These are phyloP conservation scores for Geotrichum europaeum DNA, from an alignment of 1,139 yeast species.

Conservation along the genomic window DNA sequence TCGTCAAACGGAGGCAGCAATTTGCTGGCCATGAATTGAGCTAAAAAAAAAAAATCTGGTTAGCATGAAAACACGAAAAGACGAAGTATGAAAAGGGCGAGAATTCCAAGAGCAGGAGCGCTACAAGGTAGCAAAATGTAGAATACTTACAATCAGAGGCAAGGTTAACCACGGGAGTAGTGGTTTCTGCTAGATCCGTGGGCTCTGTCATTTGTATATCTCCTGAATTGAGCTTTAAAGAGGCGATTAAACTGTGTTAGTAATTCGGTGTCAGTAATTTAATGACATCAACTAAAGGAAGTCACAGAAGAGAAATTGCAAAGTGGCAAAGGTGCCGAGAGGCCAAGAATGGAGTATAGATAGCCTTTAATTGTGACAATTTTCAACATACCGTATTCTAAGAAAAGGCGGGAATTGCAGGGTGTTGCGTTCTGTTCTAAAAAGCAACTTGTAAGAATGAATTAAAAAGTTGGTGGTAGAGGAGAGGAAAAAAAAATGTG, in stretches of 20 bases:
- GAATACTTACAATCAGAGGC: constrained; percentile 3
- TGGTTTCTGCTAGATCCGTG: not conserved
- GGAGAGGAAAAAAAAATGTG: not conserved
- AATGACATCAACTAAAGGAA: not conserved
- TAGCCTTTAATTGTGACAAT: not conserved
- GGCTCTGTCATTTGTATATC: constrained; percentile 5
- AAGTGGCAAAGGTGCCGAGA: not conserved
- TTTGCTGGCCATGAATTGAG: constrained; percentile 28
- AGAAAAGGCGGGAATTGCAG: not conserved
- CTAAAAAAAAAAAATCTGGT: constrained; percentile 11
- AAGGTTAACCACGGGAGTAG: not conserved
- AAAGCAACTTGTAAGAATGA: not conserved
- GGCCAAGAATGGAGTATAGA: not conserved
- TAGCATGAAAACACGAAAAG: not conserved
- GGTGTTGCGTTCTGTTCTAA: not conserved
- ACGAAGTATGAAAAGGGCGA: not conserved
- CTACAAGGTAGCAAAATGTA: not conserved
- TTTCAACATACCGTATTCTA: not conserved
- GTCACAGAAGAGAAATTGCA: not conserved
- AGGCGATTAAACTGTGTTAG: not conserved
- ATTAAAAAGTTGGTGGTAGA: not conserved
- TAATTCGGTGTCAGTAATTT: not conserved
- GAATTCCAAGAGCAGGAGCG: not conserved
- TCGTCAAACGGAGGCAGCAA: constrained; percentile 28
- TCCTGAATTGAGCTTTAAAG: not conserved